A percentile compares a stretch with the other conserved stretches of the same genome.
phyloP scores from a whole-genome alignment of 2,329 filamentous ascomycete species.

The Decorospora gaudefroyi region DNA sequence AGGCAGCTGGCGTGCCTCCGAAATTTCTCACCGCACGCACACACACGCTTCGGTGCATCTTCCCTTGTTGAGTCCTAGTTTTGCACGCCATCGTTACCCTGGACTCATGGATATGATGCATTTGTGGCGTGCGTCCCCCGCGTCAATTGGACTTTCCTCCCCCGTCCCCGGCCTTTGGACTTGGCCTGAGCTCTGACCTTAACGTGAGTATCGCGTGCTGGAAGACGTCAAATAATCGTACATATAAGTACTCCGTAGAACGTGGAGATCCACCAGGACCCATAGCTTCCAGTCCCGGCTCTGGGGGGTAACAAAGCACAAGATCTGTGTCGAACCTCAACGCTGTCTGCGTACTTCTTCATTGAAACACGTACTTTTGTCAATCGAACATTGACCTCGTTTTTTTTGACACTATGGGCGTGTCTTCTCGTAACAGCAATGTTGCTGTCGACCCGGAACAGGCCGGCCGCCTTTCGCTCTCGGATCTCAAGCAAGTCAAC shows the following conservation, averaged over 20 bases:
- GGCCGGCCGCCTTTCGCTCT: constrained; percentile 35
- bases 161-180: constrained; percentile 19
- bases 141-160: constrained; percentile 31
- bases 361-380: background rate
- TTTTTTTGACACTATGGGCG: constrained; percentile 19
- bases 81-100: too few species aligned
- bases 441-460: constrained; percentile 41
- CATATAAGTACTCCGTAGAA: constrained; percentile 36
- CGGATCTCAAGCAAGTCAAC: constrained; percentile 35
- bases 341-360: constrained; percentile 1
- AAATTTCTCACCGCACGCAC: constrained; percentile 7
- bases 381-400: background rate
- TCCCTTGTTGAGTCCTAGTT: constrained; percentile 25
- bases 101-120: too few species aligned
- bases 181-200: constrained; percentile 22
- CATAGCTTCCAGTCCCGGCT: constrained; percentile 13
- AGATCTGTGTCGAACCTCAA: constrained; percentile 19
- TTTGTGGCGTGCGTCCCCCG: constrained; percentile 28
- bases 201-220: constrained; percentile 17
- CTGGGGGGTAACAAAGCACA: constrained; percentile 13
- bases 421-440: constrained; percentile 42
- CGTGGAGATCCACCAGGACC: constrained; percentile 17
- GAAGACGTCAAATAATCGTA: constrained; percentile 14
- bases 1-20: background rate
- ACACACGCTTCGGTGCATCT: constrained; percentile 18